Percentiles rank a stretch among this genome's conserved stretches.
phyloP scores from a whole-genome alignment of 352 stramenopile genomes.

The Phytophthora foliorum region DNA sequence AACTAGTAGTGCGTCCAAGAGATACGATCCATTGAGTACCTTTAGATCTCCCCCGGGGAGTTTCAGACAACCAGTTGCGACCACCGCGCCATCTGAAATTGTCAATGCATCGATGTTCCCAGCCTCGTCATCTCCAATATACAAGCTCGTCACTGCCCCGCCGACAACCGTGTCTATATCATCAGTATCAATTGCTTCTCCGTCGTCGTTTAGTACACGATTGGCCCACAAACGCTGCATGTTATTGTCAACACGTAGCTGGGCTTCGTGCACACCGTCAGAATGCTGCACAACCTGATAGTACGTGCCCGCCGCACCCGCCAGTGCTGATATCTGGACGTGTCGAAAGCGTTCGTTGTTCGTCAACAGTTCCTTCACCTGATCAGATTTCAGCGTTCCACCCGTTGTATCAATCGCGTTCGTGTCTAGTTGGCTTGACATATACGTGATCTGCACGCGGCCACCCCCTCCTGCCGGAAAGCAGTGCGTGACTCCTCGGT shows the following conservation, averaged over 20 bases:
- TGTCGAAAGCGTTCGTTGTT: slow-evolving; percentile 44
- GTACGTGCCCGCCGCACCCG: slow-evolving; percentile 67
- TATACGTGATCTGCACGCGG: slow-evolving; percentile 73
- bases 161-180: slow-evolving; percentile 45
- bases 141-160: slow-evolving; percentile 59
- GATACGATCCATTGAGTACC: slow-evolving; percentile 59
- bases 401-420: slow-evolving; percentile 65
- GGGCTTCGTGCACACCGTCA: slow-evolving; percentile 56
- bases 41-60: slow-evolving; percentile 49
- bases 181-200: slow-evolving; percentile 30
- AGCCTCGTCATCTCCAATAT: slow-evolving; percentile 33
- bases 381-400: slow-evolving; percentile 38
- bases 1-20: slow-evolving; percentile 53
- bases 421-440: slow-evolving; percentile 72
- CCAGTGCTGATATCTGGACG: slow-evolving; percentile 54
- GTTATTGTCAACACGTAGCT: slow-evolving; percentile 54
- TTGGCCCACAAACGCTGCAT: slow-evolving; percentile 46
- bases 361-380: slow-evolving; percentile 35
- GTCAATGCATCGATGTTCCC: slow-evolving; percentile 49
- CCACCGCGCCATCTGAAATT: slow-evolving; percentile 57
- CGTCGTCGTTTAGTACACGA: slow-evolving; percentile 33
- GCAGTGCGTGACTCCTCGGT: slow-evolving; percentile 47
- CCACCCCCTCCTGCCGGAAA: slow-evolving; percentile 72
- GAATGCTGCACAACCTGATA: slow-evolving; percentile 66
- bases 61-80: slow-evolving; percentile 47